Evolutionary conservation across 768 basidiomycete species (phyloP).

Genomic region (Mycena kentingensis): DNA sequence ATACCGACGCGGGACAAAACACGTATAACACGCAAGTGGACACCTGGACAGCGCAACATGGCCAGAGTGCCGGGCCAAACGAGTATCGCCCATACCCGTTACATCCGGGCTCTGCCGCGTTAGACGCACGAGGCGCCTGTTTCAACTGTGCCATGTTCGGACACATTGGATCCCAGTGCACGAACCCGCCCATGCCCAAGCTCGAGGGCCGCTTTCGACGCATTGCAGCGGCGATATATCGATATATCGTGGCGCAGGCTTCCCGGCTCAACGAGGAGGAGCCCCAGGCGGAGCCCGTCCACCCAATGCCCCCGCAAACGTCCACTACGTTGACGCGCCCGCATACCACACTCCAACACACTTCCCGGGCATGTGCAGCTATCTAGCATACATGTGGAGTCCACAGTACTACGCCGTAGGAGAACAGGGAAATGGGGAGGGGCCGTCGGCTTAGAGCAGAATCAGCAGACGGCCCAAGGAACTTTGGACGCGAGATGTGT

Average conservation of each 20-base stretch:
- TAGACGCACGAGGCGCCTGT: constrained; percentile 21
- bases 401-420: background rate
- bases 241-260: background rate
- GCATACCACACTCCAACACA: background rate
- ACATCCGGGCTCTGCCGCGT: constrained; percentile 21
- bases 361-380: background rate
- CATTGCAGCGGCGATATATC: constrained; percentile 7
- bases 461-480: constrained; percentile 3
- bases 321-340: background rate
- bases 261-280: background rate
- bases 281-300: background rate
- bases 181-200: constrained; percentile 7
- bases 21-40: constrained; percentile 16
- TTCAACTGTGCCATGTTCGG: constrained; percentile 23
- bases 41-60: background rate
- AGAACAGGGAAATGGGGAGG: constrained; percentile 16
- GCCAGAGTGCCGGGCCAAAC: background rate
- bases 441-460: constrained; percentile 10
- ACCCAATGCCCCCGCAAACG: background rate
- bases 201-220: constrained; percentile 21
- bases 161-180: constrained; percentile 9
- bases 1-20: constrained; percentile 18
- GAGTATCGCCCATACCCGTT: constrained; percentile 24
- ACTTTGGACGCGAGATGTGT: background rate
- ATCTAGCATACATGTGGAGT: background rate